Evolutionary conservation across 2,329 filamentous ascomycete species (phyloP), one percentile per base, ranked within the genome.

Genomic region (Fusarium sublunatum): DNA sequence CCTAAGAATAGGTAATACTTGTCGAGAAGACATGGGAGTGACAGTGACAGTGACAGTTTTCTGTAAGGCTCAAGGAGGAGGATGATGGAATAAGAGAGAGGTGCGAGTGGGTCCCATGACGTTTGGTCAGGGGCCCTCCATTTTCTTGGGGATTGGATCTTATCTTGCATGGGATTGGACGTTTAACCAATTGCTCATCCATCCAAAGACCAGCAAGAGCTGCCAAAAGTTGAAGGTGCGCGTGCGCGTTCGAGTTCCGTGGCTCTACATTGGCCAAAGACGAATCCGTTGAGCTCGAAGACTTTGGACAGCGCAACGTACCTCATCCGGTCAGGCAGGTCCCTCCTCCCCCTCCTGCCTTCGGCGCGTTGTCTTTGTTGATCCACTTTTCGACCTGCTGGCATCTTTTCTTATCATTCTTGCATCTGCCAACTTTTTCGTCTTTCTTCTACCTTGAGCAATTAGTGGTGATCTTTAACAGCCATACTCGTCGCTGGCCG

Each of bases 301-400:
- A 9, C 13, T 34, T 34, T 19, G 29, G 15, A 36, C n/a, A 38
- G 25, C 31, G 22, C 32, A 22, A 43, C 53, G 19, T 34, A 15
- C 25, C 32, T 39, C 13, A n/a, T 41, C 24, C 40, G 29, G 38
- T 34, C 26, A 36, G 12, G 22, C 29, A 34, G 24, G 46, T 41
- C 35, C 48, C 41, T 53, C 41, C 22, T 40, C 51, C 36, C 44
- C 53, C 46, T 45, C 35, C 43, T 26, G 36, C 42, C 29, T 24
- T 26, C 13, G 45, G 26, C 28, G 50, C 39, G 36, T 35, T 49
- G 41, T 51, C 38, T 51, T 47, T 47, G 49, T 40, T n/a, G 61
- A 28, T 53, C 63, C 63, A 65, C 63, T 65, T 64, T 65, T 60
- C 40, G 36, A 49, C 45, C 36, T 60, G 49, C 40, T 66, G 62